phyloP scores from a whole-genome alignment of 352 stramenopile genomes.

The Phytophthora foliorum region DNA sequence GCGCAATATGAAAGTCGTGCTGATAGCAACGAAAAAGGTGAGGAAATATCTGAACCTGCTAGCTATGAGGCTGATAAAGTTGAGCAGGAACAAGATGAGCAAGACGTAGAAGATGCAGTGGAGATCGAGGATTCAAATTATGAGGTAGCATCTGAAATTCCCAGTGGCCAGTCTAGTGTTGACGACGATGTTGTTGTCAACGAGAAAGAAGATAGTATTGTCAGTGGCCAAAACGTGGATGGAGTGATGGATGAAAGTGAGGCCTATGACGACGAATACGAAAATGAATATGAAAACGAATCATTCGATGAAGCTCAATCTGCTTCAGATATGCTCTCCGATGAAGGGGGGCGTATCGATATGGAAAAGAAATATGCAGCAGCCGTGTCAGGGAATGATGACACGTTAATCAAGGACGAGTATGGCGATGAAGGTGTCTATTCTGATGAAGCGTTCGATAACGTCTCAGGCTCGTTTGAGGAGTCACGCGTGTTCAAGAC shows the following conservation, averaged over 20 bases:
- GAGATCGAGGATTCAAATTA: constrained; percentile 10
- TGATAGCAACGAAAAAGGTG: background rate
- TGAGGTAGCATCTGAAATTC: constrained; percentile 25
- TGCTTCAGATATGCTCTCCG: constrained; percentile 4
- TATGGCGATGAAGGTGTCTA: constrained; percentile 36
- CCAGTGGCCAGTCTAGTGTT: constrained; percentile 7
- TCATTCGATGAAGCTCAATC: constrained; percentile 53
- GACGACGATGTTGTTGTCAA: constrained; percentile 10
- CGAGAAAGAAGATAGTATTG: constrained; percentile 19
- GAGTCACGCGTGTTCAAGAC: too few relatives aligned
- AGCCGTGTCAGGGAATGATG: background rate
- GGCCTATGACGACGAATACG: constrained; percentile 31
- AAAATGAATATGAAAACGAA: constrained; percentile 57
- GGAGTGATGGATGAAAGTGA: constrained; percentile 2
- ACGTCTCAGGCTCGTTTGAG: background rate
- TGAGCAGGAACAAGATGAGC: constrained; percentile 4
- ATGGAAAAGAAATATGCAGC: background rate
- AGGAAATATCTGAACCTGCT: constrained; percentile 4
- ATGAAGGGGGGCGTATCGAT: background rate
- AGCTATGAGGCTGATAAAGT: constrained; percentile 26
- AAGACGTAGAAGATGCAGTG: background rate
- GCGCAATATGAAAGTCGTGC: constrained; percentile 18
- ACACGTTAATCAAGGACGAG: background rate
- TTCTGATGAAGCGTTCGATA: constrained; percentile 52
- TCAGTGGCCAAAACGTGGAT: constrained; percentile 7